phyloP scores from a whole-genome alignment of 2,329 filamentous ascomycete species.

The Aureobasidium sp. region DNA sequence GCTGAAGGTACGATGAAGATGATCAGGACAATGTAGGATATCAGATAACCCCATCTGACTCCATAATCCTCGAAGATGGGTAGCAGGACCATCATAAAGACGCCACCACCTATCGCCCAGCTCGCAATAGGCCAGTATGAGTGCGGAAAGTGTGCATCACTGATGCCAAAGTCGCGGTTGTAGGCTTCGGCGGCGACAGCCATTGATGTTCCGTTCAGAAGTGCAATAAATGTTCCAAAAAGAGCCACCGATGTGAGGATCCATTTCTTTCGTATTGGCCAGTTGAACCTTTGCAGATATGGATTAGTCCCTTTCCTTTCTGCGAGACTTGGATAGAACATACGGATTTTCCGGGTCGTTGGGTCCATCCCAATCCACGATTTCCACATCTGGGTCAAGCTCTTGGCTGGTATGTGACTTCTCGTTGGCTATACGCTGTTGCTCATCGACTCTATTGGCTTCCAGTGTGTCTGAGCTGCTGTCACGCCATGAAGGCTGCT shows the following conservation, averaged over 20 bases:
- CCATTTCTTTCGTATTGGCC: slow-evolving; percentile 29
- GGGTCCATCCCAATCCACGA: slow-evolving; percentile 41
- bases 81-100: slow-evolving; percentile 31
- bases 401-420: slow-evolving; percentile 6
- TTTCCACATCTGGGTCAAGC: slow-evolving; percentile 15
- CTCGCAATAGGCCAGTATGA: slow-evolving; percentile 33
- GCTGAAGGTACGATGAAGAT: slow-evolving; percentile 35
- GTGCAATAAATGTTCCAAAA: slow-evolving; percentile 28
- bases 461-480: slow-evolving; percentile 7
- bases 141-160: slow-evolving; percentile 32
- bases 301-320: background rate
- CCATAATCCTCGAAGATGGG: slow-evolving; percentile 35
- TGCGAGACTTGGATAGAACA: slow-evolving; percentile 1
- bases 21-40: slow-evolving; percentile 30
- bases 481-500: background rate
- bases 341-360: slow-evolving; percentile 32
- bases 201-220: slow-evolving; percentile 33
- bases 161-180: slow-evolving; percentile 28
- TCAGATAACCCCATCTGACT: slow-evolving; percentile 25
- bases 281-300: slow-evolving; percentile 23
- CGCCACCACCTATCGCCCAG: slow-evolving; percentile 32
- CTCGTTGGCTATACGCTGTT: background rate
- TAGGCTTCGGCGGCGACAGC: slow-evolving; percentile 30
- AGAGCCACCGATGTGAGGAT: slow-evolving; percentile 28
- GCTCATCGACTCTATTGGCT: slow-evolving; percentile 6